phyloP scores from a whole-genome alignment of 805 yeast genomes.

The Teunomyces aglyptinius region DNA sequence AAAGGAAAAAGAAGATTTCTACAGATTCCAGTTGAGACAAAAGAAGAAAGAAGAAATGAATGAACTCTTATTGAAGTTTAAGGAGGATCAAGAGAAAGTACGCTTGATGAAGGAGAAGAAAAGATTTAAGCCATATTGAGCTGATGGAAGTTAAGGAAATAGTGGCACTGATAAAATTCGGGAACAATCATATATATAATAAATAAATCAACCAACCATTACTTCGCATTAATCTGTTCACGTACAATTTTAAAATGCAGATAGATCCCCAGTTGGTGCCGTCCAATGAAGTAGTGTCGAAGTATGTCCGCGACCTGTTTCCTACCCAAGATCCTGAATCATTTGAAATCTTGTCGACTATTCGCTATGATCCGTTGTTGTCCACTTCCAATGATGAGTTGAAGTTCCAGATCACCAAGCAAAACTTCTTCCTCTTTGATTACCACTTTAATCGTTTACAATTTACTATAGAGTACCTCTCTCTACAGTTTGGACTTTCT shows the following conservation, averaged over 20 bases:
- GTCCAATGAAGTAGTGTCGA: not conserved
- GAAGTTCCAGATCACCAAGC: conserved; percentile 21
- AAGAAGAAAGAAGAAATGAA: conserved; percentile 90
- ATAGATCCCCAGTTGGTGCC: conserved; percentile 1
- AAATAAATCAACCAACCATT: too few species aligned
- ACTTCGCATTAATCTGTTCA: not conserved
- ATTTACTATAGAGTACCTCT: conserved; percentile 53
- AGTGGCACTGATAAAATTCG: not conserved
- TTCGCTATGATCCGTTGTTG: conserved; percentile 71
- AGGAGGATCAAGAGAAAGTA: conserved; percentile 86
- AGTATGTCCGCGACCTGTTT: conserved; percentile 9
- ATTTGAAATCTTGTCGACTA: conserved; percentile 64
- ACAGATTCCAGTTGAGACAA: conserved; percentile 94
- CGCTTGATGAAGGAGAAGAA: conserved; percentile 74
- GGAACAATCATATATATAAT: not conserved
- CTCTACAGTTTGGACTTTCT: conserved; percentile 31
- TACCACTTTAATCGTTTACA: conserved; percentile 63
- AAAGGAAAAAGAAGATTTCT: conserved; percentile 86
- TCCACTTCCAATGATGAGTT: conserved; percentile 23
- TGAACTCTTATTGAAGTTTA: conserved; percentile 77
- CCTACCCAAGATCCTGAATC: conserved; percentile 17
- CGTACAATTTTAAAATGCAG: not conserved
- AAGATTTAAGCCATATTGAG: conserved; percentile 78
- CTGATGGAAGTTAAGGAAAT: not conserved
- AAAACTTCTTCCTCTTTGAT: conserved; percentile 58